A percentile compares a stretch with the other conserved stretches of the same genome.
Conservation (phyloP, 192 early-diverging fungal species). For the Chytriomyces sp. region DNA sequence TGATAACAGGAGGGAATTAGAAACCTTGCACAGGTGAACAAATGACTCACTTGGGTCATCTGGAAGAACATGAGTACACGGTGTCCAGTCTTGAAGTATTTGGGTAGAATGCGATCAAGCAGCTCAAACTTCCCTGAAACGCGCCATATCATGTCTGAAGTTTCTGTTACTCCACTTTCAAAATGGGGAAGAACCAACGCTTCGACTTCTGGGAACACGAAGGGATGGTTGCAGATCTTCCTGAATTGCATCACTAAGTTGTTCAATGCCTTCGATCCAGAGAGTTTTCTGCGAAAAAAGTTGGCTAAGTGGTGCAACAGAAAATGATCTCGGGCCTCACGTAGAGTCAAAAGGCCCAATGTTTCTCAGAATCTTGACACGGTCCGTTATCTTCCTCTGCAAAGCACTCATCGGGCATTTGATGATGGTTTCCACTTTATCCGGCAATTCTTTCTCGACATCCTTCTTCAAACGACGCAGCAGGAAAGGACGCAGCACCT, state of each 20-base stretch:
- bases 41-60: constrained; percentile 52
- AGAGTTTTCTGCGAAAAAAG: constrained; percentile 23
- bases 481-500: constrained; percentile 96
- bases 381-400: constrained; percentile 65
- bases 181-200: constrained; percentile 70
- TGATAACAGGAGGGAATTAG: constrained; percentile 48
- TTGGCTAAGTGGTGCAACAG: neutral
- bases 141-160: constrained; percentile 79
- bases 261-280: constrained; percentile 78
- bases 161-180: constrained; percentile 35
- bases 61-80: constrained; percentile 72
- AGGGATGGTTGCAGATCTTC: constrained; percentile 99
- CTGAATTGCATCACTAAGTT: constrained; percentile 98
- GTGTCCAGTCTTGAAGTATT: constrained; percentile 80
- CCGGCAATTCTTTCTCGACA: constrained; percentile 96
- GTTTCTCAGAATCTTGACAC: constrained; percentile 71
- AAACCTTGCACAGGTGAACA: constrained; percentile 45
- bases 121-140: constrained; percentile 96
- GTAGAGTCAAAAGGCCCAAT: constrained; percentile 43
- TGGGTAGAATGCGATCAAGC: constrained; percentile 92
- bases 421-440: constrained; percentile 94
- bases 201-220: constrained; percentile 93
- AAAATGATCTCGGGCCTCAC: constrained; percentile 35
- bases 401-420: constrained; percentile 89
- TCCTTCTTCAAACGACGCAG: constrained; percentile 96